phyloP scores from a whole-genome alignment of 208 protist species.

The Leishmania braziliensis region DNA sequence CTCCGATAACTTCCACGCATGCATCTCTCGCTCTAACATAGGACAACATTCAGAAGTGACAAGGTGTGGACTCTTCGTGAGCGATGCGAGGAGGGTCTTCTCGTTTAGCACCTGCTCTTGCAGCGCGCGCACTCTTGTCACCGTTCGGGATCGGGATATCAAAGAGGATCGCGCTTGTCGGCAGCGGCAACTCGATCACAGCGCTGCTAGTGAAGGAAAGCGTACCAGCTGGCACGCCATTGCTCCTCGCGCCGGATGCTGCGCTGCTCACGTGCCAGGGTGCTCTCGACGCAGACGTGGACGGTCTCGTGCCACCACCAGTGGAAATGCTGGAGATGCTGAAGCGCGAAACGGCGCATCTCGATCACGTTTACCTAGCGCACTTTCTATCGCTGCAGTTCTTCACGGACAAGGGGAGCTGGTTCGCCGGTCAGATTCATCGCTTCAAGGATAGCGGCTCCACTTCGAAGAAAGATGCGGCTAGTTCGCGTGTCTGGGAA shows the following conservation, averaged over 20 bases:
- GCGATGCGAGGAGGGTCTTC: conserved; percentile 1
- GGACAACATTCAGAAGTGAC: background rate
- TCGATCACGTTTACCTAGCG: conserved; percentile 29
- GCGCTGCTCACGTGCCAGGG: conserved; percentile 33
- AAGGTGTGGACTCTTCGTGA: background rate
- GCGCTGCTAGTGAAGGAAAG: conserved; percentile 3
- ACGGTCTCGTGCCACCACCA: conserved; percentile 40
- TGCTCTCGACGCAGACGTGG: conserved; percentile 32
- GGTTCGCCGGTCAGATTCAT: conserved; percentile 25
- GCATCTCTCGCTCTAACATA: background rate
- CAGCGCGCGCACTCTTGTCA: conserved; percentile 20
- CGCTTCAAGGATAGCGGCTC: background rate
- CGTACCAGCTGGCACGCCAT: conserved; percentile 6
- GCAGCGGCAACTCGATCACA: background rate
- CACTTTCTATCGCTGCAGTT: conserved; percentile 34
- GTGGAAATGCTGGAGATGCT: conserved; percentile 36
- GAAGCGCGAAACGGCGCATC: conserved; percentile 1
- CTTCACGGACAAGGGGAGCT: conserved; percentile 19
- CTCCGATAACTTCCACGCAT: background rate
- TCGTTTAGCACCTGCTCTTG: background rate
- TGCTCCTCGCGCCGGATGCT: conserved; percentile 31
- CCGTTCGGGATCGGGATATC: conserved; percentile 36
- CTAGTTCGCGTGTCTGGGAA: conserved; percentile 15
- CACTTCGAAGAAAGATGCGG: background rate
- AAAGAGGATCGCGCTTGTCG: conserved; percentile 10